phyloP scores from a whole-genome alignment of 2,329 filamentous ascomycete genomes.

The Alternaria atra region DNA sequence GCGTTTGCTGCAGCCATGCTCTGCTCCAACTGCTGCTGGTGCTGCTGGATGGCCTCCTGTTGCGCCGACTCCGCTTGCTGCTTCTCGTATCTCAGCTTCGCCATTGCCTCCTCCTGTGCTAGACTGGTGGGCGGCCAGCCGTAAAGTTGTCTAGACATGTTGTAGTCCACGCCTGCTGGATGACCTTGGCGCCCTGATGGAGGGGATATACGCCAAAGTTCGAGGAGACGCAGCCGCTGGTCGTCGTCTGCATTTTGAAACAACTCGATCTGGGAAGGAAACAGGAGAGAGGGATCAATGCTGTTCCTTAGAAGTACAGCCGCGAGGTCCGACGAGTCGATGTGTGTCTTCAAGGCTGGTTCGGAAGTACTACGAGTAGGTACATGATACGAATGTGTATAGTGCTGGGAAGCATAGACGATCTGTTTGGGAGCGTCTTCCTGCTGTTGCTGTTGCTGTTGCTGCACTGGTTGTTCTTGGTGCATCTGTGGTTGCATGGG shows the following conservation, averaged over 20 bases:
- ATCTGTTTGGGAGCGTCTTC: slow-evolving; percentile 58
- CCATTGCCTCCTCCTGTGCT: slow-evolving; percentile 64
- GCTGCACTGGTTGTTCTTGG: slow-evolving; percentile 20
- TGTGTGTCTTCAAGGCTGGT: slow-evolving; percentile 44
- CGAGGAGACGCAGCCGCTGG: slow-evolving; percentile 77
- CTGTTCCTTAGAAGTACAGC: slow-evolving; percentile 70
- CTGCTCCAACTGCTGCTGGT: slow-evolving; percentile 41
- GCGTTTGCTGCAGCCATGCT: slow-evolving; percentile 51
- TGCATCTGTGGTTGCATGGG: slow-evolving; percentile 54
- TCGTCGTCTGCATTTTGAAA: slow-evolving; percentile 78
- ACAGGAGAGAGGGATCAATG: slow-evolving; percentile 74
- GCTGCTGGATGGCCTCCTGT: slow-evolving; percentile 38
- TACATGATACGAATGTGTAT: slow-evolving; percentile 80
- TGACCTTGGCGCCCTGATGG: slow-evolving; percentile 57
- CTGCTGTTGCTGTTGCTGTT: slow-evolving; percentile 25
- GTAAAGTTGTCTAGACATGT: slow-evolving; percentile 51
- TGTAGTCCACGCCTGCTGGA: slow-evolving; percentile 56
- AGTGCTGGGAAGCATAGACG: slow-evolving; percentile 82
- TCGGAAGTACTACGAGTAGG: slow-evolving; percentile 45
- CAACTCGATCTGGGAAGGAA: slow-evolving; percentile 77
- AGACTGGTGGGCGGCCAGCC: slow-evolving; percentile 66
- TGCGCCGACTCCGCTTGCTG: slow-evolving; percentile 41
- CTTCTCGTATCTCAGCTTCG: slow-evolving; percentile 68
- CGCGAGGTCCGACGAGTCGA: slow-evolving; percentile 57
- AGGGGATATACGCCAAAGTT: slow-evolving; percentile 86